Evolutionary conservation across 768 basidiomycete species (phyloP).

Genomic region (Trametes elegans): DNA sequence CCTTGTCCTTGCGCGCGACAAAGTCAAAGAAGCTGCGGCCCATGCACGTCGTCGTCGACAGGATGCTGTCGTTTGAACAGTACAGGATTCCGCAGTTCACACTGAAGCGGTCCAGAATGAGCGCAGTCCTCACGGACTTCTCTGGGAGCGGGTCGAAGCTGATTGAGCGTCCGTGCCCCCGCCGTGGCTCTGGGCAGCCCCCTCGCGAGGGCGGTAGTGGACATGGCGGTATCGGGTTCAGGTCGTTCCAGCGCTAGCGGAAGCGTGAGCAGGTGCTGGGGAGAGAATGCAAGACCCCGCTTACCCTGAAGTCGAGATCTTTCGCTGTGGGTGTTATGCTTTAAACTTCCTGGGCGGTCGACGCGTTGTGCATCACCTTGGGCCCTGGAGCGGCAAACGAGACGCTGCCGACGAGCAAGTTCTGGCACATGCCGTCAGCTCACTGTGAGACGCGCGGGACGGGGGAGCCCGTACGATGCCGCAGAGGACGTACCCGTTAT

Average conservation of each 20-base stretch:
- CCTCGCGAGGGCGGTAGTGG: constrained; percentile 33
- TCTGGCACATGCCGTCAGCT: constrained; percentile 47
- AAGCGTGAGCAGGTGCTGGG: too few species aligned
- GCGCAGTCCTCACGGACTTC: constrained; percentile 72
- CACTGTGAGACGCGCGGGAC: neutral
- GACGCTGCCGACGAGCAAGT: constrained; percentile 73
- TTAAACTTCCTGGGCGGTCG: constrained; percentile 79
- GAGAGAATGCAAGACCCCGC: constrained; percentile 4
- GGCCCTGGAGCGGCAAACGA: constrained; percentile 74
- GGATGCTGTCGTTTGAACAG: constrained; percentile 69
- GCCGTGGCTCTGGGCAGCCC: constrained; percentile 6
- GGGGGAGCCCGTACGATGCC: constrained; percentile 55
- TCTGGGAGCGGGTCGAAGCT: constrained; percentile 62
- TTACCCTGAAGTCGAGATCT: constrained; percentile 38
- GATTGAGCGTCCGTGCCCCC: constrained; percentile 29
- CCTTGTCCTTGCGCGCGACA: constrained; percentile 61
- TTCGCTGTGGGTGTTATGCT: constrained; percentile 57
- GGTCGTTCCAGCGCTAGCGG: constrained; percentile 33
- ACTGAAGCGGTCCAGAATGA: constrained; percentile 79
- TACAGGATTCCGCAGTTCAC: constrained; percentile 63
- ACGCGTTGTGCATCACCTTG: constrained; percentile 76
- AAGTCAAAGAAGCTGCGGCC: constrained; percentile 76
- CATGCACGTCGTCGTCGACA: constrained; percentile 57
- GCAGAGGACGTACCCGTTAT: constrained; percentile 73
- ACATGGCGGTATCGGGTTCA: constrained; percentile 30